Evolutionary conservation across 2,329 filamentous ascomycete genomes (phyloP).

Genomic region (Aspergillus sp.): DNA sequence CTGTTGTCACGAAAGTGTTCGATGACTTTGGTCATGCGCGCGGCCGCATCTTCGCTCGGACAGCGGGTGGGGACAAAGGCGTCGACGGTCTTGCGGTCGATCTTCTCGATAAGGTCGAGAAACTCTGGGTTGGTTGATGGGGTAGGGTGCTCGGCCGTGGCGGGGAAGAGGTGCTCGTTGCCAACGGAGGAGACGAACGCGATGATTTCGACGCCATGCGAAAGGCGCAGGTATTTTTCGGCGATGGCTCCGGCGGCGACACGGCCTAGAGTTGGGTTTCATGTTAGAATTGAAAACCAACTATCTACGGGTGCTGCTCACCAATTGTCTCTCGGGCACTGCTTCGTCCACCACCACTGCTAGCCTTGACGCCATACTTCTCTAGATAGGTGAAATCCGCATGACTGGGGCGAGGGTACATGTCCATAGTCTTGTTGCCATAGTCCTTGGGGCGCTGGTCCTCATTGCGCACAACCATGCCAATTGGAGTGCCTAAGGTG

Average conservation of each 20-base stretch:
- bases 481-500: conserved; percentile 88
- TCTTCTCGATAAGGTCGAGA: conserved; percentile 67
- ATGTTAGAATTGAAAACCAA: not conserved
- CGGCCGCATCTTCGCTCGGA: conserved; percentile 65
- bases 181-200: conserved; percentile 88
- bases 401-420: conserved; percentile 86
- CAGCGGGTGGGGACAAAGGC: conserved; percentile 82
- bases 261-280: conserved; percentile 51
- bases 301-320: conserved; percentile 29
- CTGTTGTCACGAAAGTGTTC: conserved; percentile 72
- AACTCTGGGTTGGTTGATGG: conserved; percentile 76
- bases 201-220: conserved; percentile 85
- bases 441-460: conserved; percentile 94
- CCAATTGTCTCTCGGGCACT: conserved; percentile 95
- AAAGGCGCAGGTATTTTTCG: conserved; percentile 82
- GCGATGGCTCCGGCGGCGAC: conserved; percentile 90
- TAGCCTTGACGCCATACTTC: conserved; percentile 94
- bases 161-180: conserved; percentile 72
- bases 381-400: conserved; percentile 97
- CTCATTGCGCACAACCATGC: conserved; percentile 83
- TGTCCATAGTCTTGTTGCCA: conserved; percentile 82
- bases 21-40: conserved; percentile 76
- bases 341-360: conserved; percentile 82
- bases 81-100: conserved; percentile 78
- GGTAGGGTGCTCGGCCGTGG: conserved; percentile 66